Base-by-base conservation (phyloP, 164 flowering plant species). In the Vitis rotundifolia region DNA sequence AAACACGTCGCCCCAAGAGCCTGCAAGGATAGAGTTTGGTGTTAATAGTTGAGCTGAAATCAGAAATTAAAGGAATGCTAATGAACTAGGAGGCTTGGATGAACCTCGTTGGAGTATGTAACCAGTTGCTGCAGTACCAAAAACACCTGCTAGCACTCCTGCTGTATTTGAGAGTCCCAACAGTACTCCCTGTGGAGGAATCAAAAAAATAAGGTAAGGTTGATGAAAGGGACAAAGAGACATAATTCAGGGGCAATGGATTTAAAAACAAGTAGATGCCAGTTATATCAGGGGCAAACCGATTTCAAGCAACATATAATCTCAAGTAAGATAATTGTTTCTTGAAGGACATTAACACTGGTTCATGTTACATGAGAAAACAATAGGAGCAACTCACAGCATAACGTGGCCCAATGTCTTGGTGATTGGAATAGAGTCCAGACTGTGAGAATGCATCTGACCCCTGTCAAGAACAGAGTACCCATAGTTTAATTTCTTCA, bases 1-100 rank as follows among this genome's bases (percentile, higher is more conserved):
- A 71, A 95, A 95, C 71, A 95, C 99, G 69, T 90, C 96, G 71
- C 91, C 94, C 99, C 99, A 95, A 22, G 98, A 86, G 78, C 99
- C 99, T 93, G 84, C 31, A 75, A 58, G 71, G 48, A 26, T 54
- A 70, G 63, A 65, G 26, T n/a, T 68, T 8, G 26, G 63, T 51
- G 55, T n/a, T 15, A 53, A 66, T 22, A 28, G 12, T 14, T 3
- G 28, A 69, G 31, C 13, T 49, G 61, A 48, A 44, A 60, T 11
- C 10, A 8, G 8, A 50, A 31, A 49, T 7, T 9, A 7, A 57
- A 13, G 19, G 59, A 62, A 37, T 37, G 44, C 44, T 37, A 6
- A 75, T 9, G 37, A 26, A 11, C 10, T 37, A 57, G 57, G n/a
- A 64, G 18, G 49, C 4, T 52, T 37, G 67, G 18, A 53, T 66